Evolutionary conservation across 441 rosid genomes (phyloP).

Genomic region (Erysimum cheiri): DNA sequence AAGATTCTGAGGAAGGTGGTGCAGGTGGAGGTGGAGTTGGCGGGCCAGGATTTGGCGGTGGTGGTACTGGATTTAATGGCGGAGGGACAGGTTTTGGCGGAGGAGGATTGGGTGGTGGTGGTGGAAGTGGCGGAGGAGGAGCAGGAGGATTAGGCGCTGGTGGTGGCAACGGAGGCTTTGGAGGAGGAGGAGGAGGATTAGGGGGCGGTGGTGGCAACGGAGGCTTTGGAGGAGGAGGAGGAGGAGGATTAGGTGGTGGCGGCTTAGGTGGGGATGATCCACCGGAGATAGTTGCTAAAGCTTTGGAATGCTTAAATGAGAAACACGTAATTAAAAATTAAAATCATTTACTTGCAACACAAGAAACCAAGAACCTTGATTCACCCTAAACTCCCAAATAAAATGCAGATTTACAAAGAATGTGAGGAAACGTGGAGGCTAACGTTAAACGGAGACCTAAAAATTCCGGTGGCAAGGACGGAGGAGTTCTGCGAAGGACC

Average conservation of each 20-base stretch:
- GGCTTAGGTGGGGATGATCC: conserved; percentile 44
- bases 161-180: neutral
- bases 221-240: conserved; percentile 9
- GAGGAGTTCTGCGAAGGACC: conserved; percentile 75
- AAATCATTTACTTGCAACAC: conserved; percentile 7
- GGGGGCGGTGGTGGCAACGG: neutral
- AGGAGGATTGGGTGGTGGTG: conserved; percentile 13
- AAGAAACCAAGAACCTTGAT: neutral
- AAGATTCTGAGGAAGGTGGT: conserved; percentile 38
- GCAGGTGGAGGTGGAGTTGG: conserved; percentile 23
- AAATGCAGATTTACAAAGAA: conserved; percentile 65
- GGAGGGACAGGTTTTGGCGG: conserved; percentile 30
- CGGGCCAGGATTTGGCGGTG: conserved; percentile 31
- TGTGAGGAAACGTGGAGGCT: conserved; percentile 73
- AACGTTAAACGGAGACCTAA: conserved; percentile 61
- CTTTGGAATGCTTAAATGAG: conserved; percentile 75
- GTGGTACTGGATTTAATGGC: conserved; percentile 27
- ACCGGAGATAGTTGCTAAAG: conserved; percentile 64
- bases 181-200: conserved; percentile 19
- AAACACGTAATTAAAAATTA: conserved; percentile 54
- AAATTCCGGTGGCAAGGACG: conserved; percentile 53
- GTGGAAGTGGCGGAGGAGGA: conserved; percentile 12
- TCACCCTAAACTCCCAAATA: neutral
- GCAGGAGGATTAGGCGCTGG: conserved; percentile 30
- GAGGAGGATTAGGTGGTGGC: neutral